Percentiles rank a stretch among this genome's conserved stretches.
These are phyloP conservation scores for Buddleja alternifolia DNA, from an alignment of 257 asterid genomes.

Conservation along the genomic window DNA sequence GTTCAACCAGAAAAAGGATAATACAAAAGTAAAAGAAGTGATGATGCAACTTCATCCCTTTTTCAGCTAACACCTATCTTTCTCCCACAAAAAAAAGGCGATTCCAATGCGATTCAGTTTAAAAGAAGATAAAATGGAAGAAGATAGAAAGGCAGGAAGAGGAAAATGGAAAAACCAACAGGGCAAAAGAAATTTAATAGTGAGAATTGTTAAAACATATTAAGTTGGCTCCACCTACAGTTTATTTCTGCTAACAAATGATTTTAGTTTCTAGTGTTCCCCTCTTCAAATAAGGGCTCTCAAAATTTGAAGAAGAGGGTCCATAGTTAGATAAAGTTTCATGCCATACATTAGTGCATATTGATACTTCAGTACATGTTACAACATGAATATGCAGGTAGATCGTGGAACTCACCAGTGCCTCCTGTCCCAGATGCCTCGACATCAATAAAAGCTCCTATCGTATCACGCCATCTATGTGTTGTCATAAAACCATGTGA, in stretches of 20 bases:
- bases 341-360: conserved; percentile 7
- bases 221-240: neutral
- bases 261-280: neutral
- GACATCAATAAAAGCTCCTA: conserved; percentile 83
- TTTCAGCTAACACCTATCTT: neutral
- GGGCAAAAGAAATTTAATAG: neutral
- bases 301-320: neutral
- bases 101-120: neutral
- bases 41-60: neutral
- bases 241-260: neutral
- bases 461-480: conserved; percentile 86
- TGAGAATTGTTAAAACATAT: neutral
- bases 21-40: neutral
- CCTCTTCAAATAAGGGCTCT: neutral
- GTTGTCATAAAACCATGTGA: conserved; percentile 98
- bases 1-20: neutral
- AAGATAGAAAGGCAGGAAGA: neutral
- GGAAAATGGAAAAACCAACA: neutral
- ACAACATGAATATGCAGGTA: conserved; percentile 22
- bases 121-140: neutral
- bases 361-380: conserved; percentile 21
- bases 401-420: conserved; percentile 57
- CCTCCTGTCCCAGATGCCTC: conserved; percentile 99
- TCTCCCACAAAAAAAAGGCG: neutral
- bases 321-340: neutral